Base-by-base conservation (phyloP, 192 early-diverging fungal species). In the Coemansia sp. region DNA sequence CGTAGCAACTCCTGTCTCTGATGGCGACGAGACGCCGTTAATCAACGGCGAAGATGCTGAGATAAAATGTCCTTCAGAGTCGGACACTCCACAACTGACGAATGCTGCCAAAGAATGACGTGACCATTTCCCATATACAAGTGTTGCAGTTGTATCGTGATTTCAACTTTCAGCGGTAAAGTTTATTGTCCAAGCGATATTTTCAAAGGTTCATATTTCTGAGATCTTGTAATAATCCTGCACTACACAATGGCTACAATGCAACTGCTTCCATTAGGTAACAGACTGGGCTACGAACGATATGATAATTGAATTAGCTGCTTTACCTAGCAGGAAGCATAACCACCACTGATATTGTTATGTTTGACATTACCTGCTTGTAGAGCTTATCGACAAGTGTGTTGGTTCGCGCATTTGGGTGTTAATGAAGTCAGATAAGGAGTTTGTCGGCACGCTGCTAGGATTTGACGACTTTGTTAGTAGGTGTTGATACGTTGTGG, bases 401-500 rank as follows among this genome's bases (percentile, higher is more conserved):
- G 94, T 97, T 58, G 95, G 95, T 23, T 95, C 93, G 58, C 86
- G 89, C 66, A 95, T 99, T 61, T 97, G 94, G 95, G 95, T 99
- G 1, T 74, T 97, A 48, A 95, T 99, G 94, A 97, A 97, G 83
- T 85, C 86, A 19, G 93, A 97, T 63, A 95, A 93, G 82, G 97
- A 99, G 81, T 99, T 99, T 73, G 88, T 89, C 19, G 97, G 97
- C 8, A 96, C 92, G 18, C 83, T 99, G 59, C 82, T 94, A 4
- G 94, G 94, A n/a, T 99, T 99, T 78, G 97, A 99, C 69, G 97
- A 99, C 79, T 99, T 88, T 83, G 95, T 97, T 66, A 98, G 71
- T 73, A 58, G 32, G 71, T 73, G 85, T 89, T 80, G 57, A 64
- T 64, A 67, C 59, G 76, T 58, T 9, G 34, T 38, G 8, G 34